These are phyloP conservation scores for Phytophthora macrochlamydospora DNA, from an alignment of 352 stramenopile species.

Conservation along the genomic window DNA sequence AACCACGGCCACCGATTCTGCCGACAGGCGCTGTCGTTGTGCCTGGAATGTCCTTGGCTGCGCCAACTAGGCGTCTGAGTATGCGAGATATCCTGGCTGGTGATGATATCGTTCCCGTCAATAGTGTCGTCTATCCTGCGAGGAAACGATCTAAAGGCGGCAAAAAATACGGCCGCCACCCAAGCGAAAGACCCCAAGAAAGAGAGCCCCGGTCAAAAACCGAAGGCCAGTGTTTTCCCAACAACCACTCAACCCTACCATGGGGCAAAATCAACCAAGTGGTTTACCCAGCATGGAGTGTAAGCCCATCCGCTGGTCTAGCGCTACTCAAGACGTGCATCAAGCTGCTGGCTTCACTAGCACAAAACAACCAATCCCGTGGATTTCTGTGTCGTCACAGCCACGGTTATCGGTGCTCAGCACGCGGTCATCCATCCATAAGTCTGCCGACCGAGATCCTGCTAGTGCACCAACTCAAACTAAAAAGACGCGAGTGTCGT, in stretches of 20 bases:
- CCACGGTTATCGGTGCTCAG: background rate
- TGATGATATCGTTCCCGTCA: conserved; percentile 18
- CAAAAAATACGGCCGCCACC: conserved; percentile 18
- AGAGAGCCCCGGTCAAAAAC: conserved; percentile 22
- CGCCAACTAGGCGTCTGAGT: conserved; percentile 15
- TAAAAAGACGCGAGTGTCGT: too few relatives aligned
- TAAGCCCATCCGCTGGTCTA: conserved; percentile 27
- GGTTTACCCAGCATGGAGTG: conserved; percentile 1
- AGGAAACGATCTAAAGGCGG: conserved; percentile 12
- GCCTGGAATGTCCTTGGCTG: conserved; percentile 31
- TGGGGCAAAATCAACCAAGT: too few relatives aligned
- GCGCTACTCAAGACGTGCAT: conserved; percentile 20
- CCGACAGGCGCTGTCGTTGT: conserved; percentile 29
- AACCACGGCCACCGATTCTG: conserved; percentile 14
- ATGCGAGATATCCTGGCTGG: conserved; percentile 42
- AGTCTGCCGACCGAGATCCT: too few relatives aligned
- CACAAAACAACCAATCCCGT: background rate
- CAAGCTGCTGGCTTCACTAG: conserved; percentile 9
- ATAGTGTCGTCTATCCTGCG: background rate
- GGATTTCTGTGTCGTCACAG: background rate
- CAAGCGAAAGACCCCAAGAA: conserved; percentile 22
- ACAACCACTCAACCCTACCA: too few relatives aligned
- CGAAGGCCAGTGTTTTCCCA: conserved; percentile 4
- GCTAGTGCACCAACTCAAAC: too few relatives aligned
- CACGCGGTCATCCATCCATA: background rate